Base-by-base conservation (phyloP, 2,329 filamentous ascomycete genomes). In the Graphilbum ipis-grandicollis region DNA sequence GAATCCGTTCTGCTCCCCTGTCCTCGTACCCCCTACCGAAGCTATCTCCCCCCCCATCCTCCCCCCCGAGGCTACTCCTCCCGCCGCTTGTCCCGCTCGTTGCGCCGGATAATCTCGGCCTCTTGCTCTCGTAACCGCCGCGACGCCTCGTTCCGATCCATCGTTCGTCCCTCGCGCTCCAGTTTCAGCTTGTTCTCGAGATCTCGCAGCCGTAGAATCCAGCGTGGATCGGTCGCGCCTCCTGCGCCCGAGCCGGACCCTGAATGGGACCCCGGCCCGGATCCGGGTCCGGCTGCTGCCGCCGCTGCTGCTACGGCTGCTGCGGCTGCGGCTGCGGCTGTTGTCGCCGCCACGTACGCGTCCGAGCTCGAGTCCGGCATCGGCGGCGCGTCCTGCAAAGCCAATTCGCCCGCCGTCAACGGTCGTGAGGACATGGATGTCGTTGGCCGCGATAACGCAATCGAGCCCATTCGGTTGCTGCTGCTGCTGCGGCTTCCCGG, bases 111-210 rank as follows among this genome's bases (percentile, higher is more conserved):
- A 19, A 46, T 41, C 35, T 51, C 47, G 9, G 45, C 46, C 39
- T 52, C 48, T 10, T 49, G 44, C 36, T 85, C 79, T 40, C 84
- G 77, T 1, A 93, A 58, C 36, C 88, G 65, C 58, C 85, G 79
- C 38, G 82, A 64, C 21, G 88, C 88, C 19, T 84, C 85, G 34
- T 71, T 79, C 4, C 90, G 73, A 57, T 98, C 90, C 40, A 93
- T 63, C 37, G 92, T 63, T 32, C 90, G 64, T 1, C 77, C 85
- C 56, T 96, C 90, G 13, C 90, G 65, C 59, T 98, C 90, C 33
- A 81, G 76, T 55, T 93, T 93, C 15, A 98, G 64, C 47, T 92
- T 74, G 45, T 78, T 70, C 62, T 98, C 90, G 46, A 96, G 62
- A 52, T 96, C 86, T 39, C 83, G 75, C 25, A 96, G 64, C 7